These are phyloP conservation scores for Corrigiola litoralis DNA, from an alignment of 179 eudicot genomes.

Conservation along the genomic window DNA sequence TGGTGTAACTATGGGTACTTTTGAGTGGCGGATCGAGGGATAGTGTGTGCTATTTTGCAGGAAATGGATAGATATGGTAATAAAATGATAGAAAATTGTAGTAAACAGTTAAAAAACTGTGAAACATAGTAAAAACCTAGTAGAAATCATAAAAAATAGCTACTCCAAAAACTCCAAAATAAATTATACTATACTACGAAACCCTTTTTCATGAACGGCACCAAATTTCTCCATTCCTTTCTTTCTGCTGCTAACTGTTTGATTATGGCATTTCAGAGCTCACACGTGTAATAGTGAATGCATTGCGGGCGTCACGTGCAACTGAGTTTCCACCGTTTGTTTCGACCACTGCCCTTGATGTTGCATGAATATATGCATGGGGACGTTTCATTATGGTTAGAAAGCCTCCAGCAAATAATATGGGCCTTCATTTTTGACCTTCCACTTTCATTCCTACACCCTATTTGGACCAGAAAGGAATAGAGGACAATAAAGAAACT, in stretches of 20 bases:
- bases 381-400: background rate
- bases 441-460: no score
- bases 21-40: no score
- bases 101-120: no score
- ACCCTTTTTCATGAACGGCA: background rate
- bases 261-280: background rate
- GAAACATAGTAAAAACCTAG: no score
- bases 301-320: slow-evolving; percentile 23
- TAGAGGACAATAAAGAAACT: no score
- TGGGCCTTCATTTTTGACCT: background rate
- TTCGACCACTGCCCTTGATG: slow-evolving; percentile 12
- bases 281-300: slow-evolving; percentile 17
- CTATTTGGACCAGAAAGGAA: no score
- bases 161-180: no score
- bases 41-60: no score
- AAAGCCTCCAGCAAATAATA: slow-evolving; percentile 1
- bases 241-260: background rate
- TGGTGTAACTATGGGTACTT: no score
- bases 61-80: no score
- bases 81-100: no score
- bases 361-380: slow-evolving; percentile 10
- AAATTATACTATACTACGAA: background rate
- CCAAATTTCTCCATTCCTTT: background rate
- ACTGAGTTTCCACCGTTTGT: slow-evolving; percentile 16
- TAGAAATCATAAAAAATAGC: no score